A percentile compares a stretch with the other conserved stretches of the same genome.
These are phyloP conservation scores for Phytomonas serpens DNA, from an alignment of 208 protist species.

Conservation along the genomic window DNA sequence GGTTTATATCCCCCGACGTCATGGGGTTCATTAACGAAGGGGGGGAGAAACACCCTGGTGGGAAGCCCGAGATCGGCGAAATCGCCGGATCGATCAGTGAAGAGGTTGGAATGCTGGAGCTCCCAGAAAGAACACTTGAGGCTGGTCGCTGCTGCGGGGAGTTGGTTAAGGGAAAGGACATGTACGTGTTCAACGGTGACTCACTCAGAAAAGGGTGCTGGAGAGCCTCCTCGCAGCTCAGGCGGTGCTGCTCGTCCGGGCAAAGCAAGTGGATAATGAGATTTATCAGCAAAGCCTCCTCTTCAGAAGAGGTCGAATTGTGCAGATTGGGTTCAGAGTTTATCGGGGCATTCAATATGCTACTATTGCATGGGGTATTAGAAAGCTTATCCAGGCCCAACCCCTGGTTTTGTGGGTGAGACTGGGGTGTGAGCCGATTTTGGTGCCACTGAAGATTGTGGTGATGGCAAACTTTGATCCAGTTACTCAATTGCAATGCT, in stretches of 20 bases:
- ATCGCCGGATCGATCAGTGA: background rate
- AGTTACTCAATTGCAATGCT: slow-evolving; percentile 18
- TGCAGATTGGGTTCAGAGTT: background rate
- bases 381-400: background rate
- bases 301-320: slow-evolving; percentile 12
- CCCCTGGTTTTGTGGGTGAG: background rate
- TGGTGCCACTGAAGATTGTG: slow-evolving; percentile 18
- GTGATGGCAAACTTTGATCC: slow-evolving; percentile 19
- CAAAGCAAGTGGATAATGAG: slow-evolving; percentile 62
- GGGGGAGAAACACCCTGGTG: background rate
- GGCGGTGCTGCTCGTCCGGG: slow-evolving; percentile 45
- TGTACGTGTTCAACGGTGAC: background rate
- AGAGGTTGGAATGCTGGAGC: background rate
- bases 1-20: background rate
- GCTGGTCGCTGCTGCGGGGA: background rate
- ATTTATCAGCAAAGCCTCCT: slow-evolving; percentile 43
- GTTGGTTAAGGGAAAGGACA: slow-evolving; percentile 3
- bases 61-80: background rate
- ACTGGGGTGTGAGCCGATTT: slow-evolving; percentile 22
- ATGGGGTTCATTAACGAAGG: background rate
- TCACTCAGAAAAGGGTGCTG: slow-evolving; percentile 41
- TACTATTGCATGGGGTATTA: slow-evolving; percentile 13
- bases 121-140: background rate
- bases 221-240: slow-evolving; percentile 62
- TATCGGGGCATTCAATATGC: slow-evolving; percentile 13